Percentiles rank a stretch among this genome's conserved stretches.
These are phyloP conservation scores for Microbotryum scabiosae DNA, from an alignment of 1,284 basidiomycete species.

Conservation along the genomic window DNA sequence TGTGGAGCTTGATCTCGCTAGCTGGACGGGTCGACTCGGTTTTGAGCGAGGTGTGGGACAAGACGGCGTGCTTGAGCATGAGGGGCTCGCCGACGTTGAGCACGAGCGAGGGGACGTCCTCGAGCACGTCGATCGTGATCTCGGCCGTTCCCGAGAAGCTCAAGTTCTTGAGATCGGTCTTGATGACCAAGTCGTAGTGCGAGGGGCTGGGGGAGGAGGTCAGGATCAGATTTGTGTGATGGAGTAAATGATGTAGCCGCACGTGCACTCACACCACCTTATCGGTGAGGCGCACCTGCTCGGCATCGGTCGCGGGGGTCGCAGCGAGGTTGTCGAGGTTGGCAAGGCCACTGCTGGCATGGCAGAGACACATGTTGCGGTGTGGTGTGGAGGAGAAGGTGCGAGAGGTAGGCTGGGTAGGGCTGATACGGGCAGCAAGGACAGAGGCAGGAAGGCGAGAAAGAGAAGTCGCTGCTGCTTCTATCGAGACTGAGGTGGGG, in stretches of 20 bases:
- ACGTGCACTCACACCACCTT: constrained; percentile 5
- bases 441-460: too few relatives aligned
- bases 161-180: constrained; percentile 68
- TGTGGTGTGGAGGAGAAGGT: not conserved
- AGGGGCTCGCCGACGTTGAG: constrained; percentile 55
- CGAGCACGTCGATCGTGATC: constrained; percentile 59
- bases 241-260: not conserved
- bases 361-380: constrained; percentile 10
- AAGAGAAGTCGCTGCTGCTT: too few relatives aligned
- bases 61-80: constrained; percentile 56
- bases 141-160: constrained; percentile 73
- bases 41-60: constrained; percentile 40
- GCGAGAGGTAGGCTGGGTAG: not conserved
- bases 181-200: constrained; percentile 76
- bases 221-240: not conserved
- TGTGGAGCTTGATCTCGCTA: constrained; percentile 12
- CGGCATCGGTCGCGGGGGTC: not conserved
- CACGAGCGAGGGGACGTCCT: constrained; percentile 54
- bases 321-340: constrained; percentile 7
- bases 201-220: constrained; percentile 47
- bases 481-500: too few relatives aligned
- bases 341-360: constrained; percentile 9
- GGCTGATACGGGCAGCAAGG: not conserved
- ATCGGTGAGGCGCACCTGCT: constrained; percentile 3
- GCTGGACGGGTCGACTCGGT: constrained; percentile 23